Percentiles rank a stretch among this genome's conserved stretches.
These are phyloP conservation scores for Coelastrella sp. DNA, from an alignment of 139 green algal genomes.

Conservation along the genomic window DNA sequence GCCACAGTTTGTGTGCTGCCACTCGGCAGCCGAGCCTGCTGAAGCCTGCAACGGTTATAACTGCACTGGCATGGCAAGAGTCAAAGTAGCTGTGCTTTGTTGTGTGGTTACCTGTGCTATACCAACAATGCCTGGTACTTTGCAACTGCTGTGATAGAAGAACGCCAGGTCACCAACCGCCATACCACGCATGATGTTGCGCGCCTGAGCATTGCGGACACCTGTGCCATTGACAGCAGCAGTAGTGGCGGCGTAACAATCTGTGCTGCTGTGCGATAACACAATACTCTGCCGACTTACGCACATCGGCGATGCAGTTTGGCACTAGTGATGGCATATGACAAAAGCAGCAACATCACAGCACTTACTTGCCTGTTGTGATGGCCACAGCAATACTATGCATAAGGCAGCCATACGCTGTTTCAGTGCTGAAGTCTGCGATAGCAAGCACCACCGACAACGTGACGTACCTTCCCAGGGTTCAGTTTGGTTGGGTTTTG, in stretches of 20 bases:
- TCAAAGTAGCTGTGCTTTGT: background rate
- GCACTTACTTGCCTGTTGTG: background rate
- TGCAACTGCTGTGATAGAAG: conserved; percentile 78
- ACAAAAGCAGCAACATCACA: too few relatives aligned
- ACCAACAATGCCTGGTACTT: conserved; percentile 70
- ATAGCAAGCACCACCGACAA: background rate
- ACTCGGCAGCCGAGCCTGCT: too few relatives aligned
- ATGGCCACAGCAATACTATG: background rate
- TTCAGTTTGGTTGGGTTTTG: conserved; percentile 52
- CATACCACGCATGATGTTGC: conserved; percentile 83
- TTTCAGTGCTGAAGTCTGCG: background rate
- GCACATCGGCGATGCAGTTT: too few relatives aligned
- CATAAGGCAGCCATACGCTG: background rate
- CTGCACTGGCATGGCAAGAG: background rate
- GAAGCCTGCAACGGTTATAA: too few relatives aligned
- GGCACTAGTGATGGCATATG: too few relatives aligned
- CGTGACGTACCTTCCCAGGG: conserved; percentile 70
- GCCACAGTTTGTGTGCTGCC: too few relatives aligned
- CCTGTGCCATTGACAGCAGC: conserved; percentile 49
- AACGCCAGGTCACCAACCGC: conserved; percentile 66
- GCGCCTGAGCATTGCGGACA: conserved; percentile 76
- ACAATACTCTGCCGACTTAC: background rate
- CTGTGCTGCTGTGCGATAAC: background rate
- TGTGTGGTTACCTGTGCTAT: conserved; percentile 61
- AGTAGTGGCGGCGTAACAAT: background rate